Conservation (phyloP, 129 eudicot genomes). For the Smallanthus sonchifolius region DNA sequence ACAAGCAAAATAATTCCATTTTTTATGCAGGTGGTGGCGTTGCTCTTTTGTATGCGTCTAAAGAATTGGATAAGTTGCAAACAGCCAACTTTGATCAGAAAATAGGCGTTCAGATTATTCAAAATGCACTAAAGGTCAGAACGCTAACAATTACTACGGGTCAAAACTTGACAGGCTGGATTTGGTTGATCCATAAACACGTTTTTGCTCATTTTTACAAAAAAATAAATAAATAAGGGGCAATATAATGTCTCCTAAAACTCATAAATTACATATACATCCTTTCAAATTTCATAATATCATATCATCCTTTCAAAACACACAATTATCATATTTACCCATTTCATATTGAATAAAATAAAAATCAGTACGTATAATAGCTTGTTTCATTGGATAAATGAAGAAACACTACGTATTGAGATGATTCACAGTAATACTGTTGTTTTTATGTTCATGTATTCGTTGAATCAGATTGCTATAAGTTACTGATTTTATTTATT, state of each 20-base stretch:
- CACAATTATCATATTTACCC: background rate
- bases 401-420: background rate
- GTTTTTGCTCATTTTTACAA: background rate
- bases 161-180: background rate
- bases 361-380: background rate
- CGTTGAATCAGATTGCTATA: background rate
- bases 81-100: slow-evolving; percentile 84
- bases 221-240: background rate
- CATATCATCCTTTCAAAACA: background rate
- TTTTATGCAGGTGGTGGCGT: slow-evolving; percentile 74
- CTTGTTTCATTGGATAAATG: background rate
- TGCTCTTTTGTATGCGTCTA: slow-evolving; percentile 80
- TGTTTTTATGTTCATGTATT: background rate
- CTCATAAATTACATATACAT: background rate
- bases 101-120: slow-evolving; percentile 84
- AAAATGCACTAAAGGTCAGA: slow-evolving; percentile 68
- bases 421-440: background rate
- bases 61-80: slow-evolving; percentile 59
- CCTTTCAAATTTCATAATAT: background rate
- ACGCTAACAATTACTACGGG: background rate
- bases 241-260: background rate
- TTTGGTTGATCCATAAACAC: background rate
- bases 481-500: background rate
- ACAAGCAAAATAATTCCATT: background rate
- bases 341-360: background rate